phyloP scores from a whole-genome alignment of 768 basidiomycete species.

The Phylloporus scabripes region DNA sequence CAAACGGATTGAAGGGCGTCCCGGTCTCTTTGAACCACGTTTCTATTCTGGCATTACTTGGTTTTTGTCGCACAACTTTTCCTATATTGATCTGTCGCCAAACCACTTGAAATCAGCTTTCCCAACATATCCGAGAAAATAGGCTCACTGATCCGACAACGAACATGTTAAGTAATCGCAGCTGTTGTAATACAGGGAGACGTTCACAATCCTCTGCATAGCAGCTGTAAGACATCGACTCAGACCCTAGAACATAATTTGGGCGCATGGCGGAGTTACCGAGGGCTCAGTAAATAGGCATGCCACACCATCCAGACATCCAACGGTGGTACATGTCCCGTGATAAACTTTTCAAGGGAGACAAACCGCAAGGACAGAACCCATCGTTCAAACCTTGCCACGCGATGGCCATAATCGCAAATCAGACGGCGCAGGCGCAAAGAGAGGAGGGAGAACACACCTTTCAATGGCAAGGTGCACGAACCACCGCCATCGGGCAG shows the following conservation, averaged over 20 bases:
- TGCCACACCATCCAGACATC: conserved; percentile 43
- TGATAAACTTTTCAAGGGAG: conserved; percentile 24
- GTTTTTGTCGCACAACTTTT: conserved; percentile 12
- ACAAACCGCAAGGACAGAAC: conserved; percentile 20
- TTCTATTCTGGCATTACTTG: conserved; percentile 10
- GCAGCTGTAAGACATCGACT: conserved; percentile 19
- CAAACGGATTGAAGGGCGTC: conserved; percentile 33
- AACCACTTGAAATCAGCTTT: neutral
- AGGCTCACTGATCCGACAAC: conserved; percentile 28
- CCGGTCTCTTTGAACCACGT: conserved; percentile 25
- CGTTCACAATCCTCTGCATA: conserved; percentile 32
- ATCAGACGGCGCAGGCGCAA: neutral
- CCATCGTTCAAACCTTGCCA: conserved; percentile 34
- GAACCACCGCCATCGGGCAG: conserved; percentile 37
- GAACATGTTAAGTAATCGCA: conserved; percentile 23
- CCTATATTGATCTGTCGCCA: conserved; percentile 22
- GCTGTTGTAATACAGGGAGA: conserved; percentile 19
- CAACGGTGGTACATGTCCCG: conserved; percentile 29
- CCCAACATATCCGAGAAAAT: neutral
- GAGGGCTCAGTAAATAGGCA: conserved; percentile 36
- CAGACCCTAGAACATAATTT: neutral
- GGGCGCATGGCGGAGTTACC: conserved; percentile 14
- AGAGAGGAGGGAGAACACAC: conserved; percentile 10
- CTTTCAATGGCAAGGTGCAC: conserved; percentile 35
- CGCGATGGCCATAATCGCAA: neutral